Conservation (phyloP, 1,284 basidiomycete genomes). For the Malassezia globosa region DNA sequence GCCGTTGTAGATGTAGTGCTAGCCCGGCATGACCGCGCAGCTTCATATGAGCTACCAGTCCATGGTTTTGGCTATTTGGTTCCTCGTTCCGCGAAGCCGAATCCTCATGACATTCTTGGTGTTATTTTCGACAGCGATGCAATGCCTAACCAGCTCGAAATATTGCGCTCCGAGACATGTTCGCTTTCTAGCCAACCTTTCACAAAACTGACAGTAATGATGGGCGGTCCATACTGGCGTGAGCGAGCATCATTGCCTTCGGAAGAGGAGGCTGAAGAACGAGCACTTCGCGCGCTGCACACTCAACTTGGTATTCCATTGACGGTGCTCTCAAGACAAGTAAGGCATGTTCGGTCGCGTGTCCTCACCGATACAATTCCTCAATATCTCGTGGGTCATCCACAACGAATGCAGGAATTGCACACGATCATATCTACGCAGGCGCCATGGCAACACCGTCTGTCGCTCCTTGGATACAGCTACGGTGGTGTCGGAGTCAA, state of each 20-base stretch:
- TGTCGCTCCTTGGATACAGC: conserved; percentile 72
- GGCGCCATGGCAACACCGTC: conserved; percentile 52
- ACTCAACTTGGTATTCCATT: conserved; percentile 28
- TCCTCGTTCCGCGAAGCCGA: conserved; percentile 60
- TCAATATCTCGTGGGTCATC: conserved; percentile 64
- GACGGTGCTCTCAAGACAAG: conserved; percentile 24
- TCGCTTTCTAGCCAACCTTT: conserved; percentile 29
- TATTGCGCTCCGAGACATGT: conserved; percentile 5
- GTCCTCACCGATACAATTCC: conserved; percentile 69
- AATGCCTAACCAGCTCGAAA: conserved; percentile 38
- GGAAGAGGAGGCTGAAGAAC: conserved; percentile 19
- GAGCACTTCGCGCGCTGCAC: conserved; percentile 26
- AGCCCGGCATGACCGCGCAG: conserved; percentile 46
- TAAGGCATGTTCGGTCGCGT: conserved; percentile 49
- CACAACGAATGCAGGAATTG: conserved; percentile 59
- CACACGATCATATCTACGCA: conserved; percentile 49
- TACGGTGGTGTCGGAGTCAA: conserved; percentile 80
- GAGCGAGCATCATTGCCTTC: conserved; percentile 49
- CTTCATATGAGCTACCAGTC: conserved; percentile 62
- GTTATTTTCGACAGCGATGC: conserved; percentile 57
- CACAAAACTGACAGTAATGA: conserved; percentile 75
- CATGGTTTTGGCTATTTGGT: conserved; percentile 86
- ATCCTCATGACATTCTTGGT: conserved; percentile 47
- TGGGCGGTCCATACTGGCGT: conserved; percentile 59
- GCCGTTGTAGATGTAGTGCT: conserved; percentile 40